phyloP scores from a whole-genome alignment of 2,329 filamentous ascomycete species.

The Colletotrichum sp. region DNA sequence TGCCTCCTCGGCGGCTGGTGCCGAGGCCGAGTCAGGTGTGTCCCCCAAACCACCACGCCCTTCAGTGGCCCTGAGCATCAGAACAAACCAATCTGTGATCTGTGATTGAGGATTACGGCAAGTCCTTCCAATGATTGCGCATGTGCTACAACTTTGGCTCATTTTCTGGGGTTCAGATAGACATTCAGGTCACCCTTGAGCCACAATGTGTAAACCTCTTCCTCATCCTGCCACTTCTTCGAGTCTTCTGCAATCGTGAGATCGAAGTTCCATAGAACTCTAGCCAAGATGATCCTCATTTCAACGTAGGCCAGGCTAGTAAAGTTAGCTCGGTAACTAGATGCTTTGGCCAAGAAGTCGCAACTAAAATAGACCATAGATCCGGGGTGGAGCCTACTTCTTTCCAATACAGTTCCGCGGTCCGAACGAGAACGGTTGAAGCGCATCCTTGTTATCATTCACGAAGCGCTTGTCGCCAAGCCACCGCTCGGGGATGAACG shows the following conservation, averaged over 20 bases:
- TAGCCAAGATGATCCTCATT: not conserved
- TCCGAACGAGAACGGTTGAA: constrained; percentile 32
- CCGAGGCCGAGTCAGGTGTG: not conserved
- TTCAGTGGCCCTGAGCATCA: not conserved
- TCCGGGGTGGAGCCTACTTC: constrained; percentile 27
- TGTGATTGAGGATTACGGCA: not conserved
- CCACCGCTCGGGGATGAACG: constrained; percentile 35
- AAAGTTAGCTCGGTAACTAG: not conserved
- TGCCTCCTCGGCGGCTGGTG: not conserved
- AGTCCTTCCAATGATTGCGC: not conserved
- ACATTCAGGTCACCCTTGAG: constrained; percentile 31
- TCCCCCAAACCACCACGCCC: not conserved
- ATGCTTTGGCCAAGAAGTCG: not conserved
- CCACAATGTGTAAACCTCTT: constrained; percentile 30
- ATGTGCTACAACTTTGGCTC: not conserved
- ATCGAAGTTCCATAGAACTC: constrained; percentile 49
- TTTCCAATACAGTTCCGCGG: constrained; percentile 34
- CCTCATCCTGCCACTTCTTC: constrained; percentile 37
- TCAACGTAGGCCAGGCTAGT: not conserved
- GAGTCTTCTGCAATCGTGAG: constrained; percentile 38
- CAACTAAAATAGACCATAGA: not conserved
- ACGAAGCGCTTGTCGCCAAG: constrained; percentile 24
- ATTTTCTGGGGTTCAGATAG: constrained; percentile 20
- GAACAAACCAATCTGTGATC: not conserved
- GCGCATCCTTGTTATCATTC: constrained; percentile 23